Percentiles rank a stretch among this genome's conserved stretches.
Conservation (phyloP, 2,329 filamentous ascomycete genomes). For the Nannizzia gypsea region DNA sequence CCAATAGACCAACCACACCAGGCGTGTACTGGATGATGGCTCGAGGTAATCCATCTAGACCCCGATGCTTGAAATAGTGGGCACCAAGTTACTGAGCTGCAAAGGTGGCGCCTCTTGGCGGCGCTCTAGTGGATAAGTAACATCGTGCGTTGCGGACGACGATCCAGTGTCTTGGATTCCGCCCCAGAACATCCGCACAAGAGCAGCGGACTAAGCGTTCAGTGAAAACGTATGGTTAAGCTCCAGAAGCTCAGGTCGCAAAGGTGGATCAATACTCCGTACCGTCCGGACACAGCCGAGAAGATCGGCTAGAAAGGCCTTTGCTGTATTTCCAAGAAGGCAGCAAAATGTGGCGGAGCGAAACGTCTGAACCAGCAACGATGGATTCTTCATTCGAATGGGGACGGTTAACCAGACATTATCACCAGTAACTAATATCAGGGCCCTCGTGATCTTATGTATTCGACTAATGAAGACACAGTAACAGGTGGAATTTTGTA, state of each 20-base stretch:
- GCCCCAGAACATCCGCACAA: not conserved
- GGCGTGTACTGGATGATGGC: not conserved
- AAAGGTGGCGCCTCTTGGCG: not conserved
- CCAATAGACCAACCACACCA: not conserved
- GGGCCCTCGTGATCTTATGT: not conserved
- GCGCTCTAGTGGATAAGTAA: not conserved
- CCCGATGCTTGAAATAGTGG: not conserved
- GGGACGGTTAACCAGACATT: not conserved
- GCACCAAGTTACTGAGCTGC: not conserved
- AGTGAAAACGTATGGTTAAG: not conserved
- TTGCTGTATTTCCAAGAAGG: not conserved
- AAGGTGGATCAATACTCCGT: not conserved
- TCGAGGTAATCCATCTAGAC: not conserved
- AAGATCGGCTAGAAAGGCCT: not conserved
- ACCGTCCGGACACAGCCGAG: not conserved
- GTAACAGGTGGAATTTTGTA: not conserved
- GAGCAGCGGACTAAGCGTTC: not conserved
- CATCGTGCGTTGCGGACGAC: not conserved
- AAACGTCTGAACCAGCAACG: not conserved
- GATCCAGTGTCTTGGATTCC: slow-evolving; percentile 1
- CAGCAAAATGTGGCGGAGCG: not conserved
- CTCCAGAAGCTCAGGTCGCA: not conserved
- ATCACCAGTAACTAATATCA: not conserved
- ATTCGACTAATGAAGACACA: not conserved
- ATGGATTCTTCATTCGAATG: not conserved